Conservation (phyloP, 768 basidiomycete species). For the Rhodotorula toruloides region DNA sequence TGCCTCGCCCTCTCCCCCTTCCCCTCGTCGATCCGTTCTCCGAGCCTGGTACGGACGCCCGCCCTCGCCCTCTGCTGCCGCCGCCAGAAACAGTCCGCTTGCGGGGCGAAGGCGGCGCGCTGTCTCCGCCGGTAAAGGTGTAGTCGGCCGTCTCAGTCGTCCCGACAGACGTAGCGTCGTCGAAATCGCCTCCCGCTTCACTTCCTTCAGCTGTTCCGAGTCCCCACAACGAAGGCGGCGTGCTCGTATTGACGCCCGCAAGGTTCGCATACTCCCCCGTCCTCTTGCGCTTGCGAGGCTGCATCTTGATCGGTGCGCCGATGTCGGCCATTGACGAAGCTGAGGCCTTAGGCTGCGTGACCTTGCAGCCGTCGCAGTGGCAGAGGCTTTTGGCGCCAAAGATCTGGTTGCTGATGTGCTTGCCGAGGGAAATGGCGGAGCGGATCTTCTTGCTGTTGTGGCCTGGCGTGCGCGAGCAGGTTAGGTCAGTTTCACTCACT, state of each 20-base stretch:
- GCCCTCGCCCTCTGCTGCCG: slow-evolving; percentile 10
- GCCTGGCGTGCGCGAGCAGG: not conserved
- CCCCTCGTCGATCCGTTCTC: not conserved
- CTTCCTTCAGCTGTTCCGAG: not conserved
- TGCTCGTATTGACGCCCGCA: not conserved
- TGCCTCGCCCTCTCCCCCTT: not conserved
- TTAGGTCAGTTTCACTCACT: not conserved
- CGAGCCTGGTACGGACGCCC: no score
- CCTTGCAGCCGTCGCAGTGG: slow-evolving; percentile 35
- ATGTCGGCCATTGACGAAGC: slow-evolving; percentile 3
- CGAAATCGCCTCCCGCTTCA: no score
- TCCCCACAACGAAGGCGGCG: no score
- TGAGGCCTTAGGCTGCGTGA: not conserved
- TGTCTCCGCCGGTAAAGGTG: no score
- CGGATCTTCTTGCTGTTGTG: slow-evolving; percentile 29
- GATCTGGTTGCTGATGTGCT: slow-evolving; percentile 24
- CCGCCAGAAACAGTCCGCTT: no score
- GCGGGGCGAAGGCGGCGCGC: no score
- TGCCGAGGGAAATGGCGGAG: slow-evolving; percentile 32
- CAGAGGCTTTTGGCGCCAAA: slow-evolving; percentile 3
- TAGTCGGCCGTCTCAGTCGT: no score
- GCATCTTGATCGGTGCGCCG: not conserved
- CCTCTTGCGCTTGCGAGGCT: slow-evolving; percentile 9
- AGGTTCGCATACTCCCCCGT: slow-evolving; percentile 18
- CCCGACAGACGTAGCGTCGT: no score